Conservation (phyloP, 345 rosid genomes). For the Camelina neglecta region DNA sequence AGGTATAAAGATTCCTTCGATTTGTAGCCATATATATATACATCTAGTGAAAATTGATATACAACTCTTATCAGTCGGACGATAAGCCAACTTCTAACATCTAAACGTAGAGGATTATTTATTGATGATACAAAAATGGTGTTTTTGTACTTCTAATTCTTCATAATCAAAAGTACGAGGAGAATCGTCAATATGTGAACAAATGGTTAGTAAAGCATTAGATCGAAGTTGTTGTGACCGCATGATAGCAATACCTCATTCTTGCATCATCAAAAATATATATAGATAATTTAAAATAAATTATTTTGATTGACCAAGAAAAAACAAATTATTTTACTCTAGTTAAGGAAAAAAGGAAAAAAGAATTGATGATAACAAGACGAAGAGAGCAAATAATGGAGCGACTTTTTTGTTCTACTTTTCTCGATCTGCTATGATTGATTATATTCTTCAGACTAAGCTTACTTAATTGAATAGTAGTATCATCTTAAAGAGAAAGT, state of each 20-base stretch:
- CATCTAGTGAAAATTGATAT: not conserved
- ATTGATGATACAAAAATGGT: not conserved
- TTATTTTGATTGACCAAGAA: not conserved
- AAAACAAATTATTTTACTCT: conserved; percentile 17
- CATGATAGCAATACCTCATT: conserved; percentile 48
- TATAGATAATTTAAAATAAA: not conserved
- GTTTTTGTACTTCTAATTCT: conserved; percentile 1
- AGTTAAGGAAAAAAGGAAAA: conserved; percentile 1
- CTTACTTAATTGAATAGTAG: conserved; percentile 28
- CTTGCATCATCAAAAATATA: conserved; percentile 36
- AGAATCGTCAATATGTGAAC: conserved; percentile 27
- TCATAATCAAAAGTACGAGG: conserved; percentile 15
- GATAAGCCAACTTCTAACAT: conserved; percentile 11
- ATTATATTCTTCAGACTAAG: conserved; percentile 40
- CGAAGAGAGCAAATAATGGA: conserved; percentile 44
- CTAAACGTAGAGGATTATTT: not conserved
- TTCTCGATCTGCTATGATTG: conserved; percentile 43
- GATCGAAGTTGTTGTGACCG: conserved; percentile 26
- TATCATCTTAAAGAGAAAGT: conserved; percentile 44
- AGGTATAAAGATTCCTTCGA: not conserved
- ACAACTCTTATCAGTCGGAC: not conserved
- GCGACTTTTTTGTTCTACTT: conserved; percentile 40
- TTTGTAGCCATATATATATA: not conserved
- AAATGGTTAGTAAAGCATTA: conserved; percentile 1
- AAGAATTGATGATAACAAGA: conserved; percentile 42